Conservation (phyloP, 495 filamentous ascomycete genomes). For the Halenospora varia region DNA sequence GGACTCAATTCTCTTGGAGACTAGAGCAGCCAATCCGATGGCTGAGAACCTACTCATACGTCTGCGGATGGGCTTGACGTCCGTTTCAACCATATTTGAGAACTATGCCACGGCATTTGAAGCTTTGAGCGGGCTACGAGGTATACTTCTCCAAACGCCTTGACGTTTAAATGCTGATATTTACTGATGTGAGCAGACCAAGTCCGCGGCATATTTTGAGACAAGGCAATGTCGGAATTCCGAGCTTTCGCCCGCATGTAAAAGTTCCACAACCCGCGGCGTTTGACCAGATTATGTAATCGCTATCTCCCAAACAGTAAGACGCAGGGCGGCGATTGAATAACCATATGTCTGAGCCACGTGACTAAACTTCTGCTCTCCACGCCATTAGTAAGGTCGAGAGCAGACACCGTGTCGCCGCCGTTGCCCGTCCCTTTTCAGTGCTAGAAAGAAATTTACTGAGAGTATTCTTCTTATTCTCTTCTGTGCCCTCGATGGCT, state of each 20-base stretch:
- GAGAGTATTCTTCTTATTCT: background rate
- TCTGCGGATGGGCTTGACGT: conserved; percentile 44
- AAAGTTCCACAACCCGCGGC: background rate
- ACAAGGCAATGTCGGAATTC: background rate
- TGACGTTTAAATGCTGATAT: background rate
- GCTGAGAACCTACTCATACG: conserved; percentile 43
- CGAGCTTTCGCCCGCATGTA: background rate
- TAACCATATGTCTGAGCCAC: background rate
- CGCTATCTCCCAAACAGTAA: background rate
- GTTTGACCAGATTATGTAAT: background rate
- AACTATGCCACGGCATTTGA: conserved; percentile 56
- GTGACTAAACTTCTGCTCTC: background rate
- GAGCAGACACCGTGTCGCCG: background rate
- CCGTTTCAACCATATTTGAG: conserved; percentile 43
- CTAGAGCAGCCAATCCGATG: conserved; percentile 26
- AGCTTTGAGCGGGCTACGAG: conserved; percentile 57
- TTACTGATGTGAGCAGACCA: conserved; percentile 1
- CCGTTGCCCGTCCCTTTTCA: conserved; percentile 1
- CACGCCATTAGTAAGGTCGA: background rate
- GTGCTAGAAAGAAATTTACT: background rate
- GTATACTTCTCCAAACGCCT: conserved; percentile 28
- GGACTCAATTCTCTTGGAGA: conserved; percentile 2
- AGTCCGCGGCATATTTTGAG: conserved; percentile 2
- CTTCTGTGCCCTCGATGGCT: conserved; percentile 1
- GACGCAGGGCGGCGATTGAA: background rate